A percentile compares a stretch with the other conserved stretches of the same genome.
Conservation (phyloP, 1,139 yeast genomes). For the Tardiomyces depauwii region DNA sequence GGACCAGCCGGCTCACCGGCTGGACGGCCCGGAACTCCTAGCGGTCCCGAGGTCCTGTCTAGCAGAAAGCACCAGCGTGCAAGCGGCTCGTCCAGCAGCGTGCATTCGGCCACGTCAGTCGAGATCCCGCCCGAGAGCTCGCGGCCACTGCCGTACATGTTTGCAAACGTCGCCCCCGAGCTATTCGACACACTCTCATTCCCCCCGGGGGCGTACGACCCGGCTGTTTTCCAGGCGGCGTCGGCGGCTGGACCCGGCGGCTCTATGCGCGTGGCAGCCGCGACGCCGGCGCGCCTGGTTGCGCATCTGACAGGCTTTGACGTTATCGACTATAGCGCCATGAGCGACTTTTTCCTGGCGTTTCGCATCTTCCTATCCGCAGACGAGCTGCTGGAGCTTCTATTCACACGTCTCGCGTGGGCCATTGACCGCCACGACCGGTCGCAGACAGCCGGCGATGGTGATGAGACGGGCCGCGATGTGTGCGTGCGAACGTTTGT, state of each 20-base stretch:
- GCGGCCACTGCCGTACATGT: not conserved
- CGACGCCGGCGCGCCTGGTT: slow-evolving; percentile 28
- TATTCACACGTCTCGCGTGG: slow-evolving; percentile 65
- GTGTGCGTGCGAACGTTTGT: slow-evolving; percentile 81
- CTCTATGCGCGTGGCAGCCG: not conserved
- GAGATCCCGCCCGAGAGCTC: not conserved
- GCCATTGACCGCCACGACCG: slow-evolving; percentile 32
- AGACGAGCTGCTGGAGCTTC: slow-evolving; percentile 44
- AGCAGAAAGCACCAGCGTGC: not conserved
- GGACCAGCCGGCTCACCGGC: too few relatives aligned
- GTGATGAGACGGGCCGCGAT: slow-evolving; percentile 43
- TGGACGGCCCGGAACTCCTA: too few relatives aligned
- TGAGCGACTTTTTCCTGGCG: slow-evolving; percentile 79
- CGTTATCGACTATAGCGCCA: slow-evolving; percentile 62
- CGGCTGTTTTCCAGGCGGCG: not conserved
- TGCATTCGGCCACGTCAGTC: not conserved
- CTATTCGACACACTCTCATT: not conserved
- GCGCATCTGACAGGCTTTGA: slow-evolving; percentile 72
- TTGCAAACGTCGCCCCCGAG: not conserved
- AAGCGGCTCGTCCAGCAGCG: not conserved
- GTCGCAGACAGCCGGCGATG: slow-evolving; percentile 8
- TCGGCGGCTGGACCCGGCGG: not conserved
- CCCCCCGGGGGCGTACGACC: not conserved
- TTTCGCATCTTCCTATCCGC: slow-evolving; percentile 61
- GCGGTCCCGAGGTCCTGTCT: too few relatives aligned